phyloP scores from a whole-genome alignment of 257 asterid species.

The Verbascum thapsus region DNA sequence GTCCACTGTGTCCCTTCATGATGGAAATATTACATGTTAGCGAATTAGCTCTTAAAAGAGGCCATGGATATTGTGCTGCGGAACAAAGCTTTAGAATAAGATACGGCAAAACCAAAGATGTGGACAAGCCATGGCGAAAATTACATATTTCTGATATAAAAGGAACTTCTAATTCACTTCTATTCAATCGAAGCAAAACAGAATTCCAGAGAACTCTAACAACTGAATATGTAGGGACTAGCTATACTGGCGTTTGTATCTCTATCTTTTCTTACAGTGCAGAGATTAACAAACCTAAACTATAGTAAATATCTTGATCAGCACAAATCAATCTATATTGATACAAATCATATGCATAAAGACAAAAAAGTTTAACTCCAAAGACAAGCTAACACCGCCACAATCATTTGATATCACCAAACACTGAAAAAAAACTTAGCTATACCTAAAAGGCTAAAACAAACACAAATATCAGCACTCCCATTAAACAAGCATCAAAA shows the following conservation, averaged over 20 bases:
- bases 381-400: too few relatives aligned
- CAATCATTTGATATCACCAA: not conserved
- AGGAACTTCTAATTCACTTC: not conserved
- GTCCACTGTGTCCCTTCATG: too few relatives aligned
- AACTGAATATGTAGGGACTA: too few relatives aligned
- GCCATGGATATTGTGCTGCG: not conserved
- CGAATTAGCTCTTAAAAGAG: not conserved
- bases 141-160: not conserved
- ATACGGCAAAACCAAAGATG: not conserved
- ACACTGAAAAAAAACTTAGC: not conserved
- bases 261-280: too few relatives aligned
- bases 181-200: not conserved
- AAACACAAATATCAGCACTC: not conserved
- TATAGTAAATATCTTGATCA: too few relatives aligned
- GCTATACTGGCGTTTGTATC: not conserved
- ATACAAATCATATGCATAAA: not conserved
- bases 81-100: not conserved
- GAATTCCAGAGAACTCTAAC: not conserved
- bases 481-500: constrained; percentile 17
- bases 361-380: too few relatives aligned
- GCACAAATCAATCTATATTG: not conserved
- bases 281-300: not conserved
- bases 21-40: not conserved
- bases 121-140: not conserved
- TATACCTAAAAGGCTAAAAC: not conserved